These are phyloP conservation scores for Rutstroemia sp. DNA, from an alignment of 2,329 filamentous ascomycete genomes.

Conservation along the genomic window DNA sequence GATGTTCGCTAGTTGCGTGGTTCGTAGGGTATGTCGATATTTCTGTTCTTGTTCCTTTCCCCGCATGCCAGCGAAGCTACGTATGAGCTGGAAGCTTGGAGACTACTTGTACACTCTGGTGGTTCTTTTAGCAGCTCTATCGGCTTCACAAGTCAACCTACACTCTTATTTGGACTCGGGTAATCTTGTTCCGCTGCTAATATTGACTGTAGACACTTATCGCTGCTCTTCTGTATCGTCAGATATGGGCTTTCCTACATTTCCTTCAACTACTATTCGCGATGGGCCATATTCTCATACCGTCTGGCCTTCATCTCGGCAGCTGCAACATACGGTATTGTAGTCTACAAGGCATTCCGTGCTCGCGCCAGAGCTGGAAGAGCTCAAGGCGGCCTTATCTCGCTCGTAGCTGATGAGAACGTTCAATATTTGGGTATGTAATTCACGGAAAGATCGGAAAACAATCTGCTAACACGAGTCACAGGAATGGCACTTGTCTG, in stretches of 20 bases:
- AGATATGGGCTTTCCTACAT: conserved; percentile 83
- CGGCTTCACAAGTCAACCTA: conserved; percentile 13
- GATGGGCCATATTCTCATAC: conserved; percentile 76
- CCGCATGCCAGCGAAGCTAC: conserved; percentile 2
- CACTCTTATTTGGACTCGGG: conserved; percentile 5
- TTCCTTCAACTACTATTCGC: conserved; percentile 77
- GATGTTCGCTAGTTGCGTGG: conserved; percentile 56
- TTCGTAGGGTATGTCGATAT: conserved; percentile 63
- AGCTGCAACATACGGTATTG: conserved; percentile 90
- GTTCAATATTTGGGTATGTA: conserved; percentile 88
- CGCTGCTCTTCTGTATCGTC: conserved; percentile 72
- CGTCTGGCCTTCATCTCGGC: conserved; percentile 85
- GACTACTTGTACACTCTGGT: conserved; percentile 1
- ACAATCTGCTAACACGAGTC: conserved; percentile 13
- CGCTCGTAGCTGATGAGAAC: conserved; percentile 82
- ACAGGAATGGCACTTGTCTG: conserved; percentile 88
- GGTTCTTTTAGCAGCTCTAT: background rate
- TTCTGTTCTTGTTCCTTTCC: conserved; percentile 7
- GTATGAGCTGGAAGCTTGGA: conserved; percentile 8
- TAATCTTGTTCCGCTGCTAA: background rate
- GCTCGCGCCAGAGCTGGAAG: conserved; percentile 71
- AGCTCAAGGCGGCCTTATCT: conserved; percentile 51
- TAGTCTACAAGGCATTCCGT: conserved; percentile 95
- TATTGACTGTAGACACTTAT: conserved; percentile 60
- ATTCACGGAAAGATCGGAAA: background rate